Conservation (phyloP, 1,284 basidiomycete genomes). For the Inonotus obliquus region DNA sequence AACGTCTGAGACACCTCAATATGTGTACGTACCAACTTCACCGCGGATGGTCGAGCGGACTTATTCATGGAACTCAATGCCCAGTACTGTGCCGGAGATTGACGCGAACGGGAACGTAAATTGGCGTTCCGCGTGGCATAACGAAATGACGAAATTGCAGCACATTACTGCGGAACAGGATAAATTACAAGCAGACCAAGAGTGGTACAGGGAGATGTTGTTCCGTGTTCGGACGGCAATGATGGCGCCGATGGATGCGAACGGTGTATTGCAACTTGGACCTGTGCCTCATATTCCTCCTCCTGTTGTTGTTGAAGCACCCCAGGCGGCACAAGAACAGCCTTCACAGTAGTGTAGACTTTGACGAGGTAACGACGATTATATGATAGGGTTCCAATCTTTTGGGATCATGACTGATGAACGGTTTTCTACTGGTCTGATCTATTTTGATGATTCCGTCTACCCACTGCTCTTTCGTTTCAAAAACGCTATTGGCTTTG, state of each 20-base stretch:
- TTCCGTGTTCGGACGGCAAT: constrained; percentile 64
- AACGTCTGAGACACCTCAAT: neutral
- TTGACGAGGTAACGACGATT: neutral
- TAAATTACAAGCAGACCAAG: constrained; percentile 67
- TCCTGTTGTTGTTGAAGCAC: constrained; percentile 17
- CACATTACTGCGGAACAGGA: constrained; percentile 72
- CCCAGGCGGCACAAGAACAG: constrained; percentile 28
- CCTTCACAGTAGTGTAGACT: neutral
- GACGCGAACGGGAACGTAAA: constrained; percentile 75
- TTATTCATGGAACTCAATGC: neutral
- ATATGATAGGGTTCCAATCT: neutral
- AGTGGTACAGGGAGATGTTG: constrained; percentile 82
- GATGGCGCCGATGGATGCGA: constrained; percentile 40
- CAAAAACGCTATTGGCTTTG: neutral
- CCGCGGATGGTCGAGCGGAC: neutral
- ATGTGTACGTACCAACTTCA: neutral
- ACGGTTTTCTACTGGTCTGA: neutral
- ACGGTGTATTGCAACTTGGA: constrained; percentile 17
- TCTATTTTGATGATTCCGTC: neutral
- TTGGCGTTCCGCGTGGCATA: constrained; percentile 73
- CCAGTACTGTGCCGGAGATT: constrained; percentile 46
- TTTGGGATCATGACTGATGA: neutral
- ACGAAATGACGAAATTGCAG: constrained; percentile 69
- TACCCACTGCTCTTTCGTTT: neutral
- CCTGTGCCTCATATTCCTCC: constrained; percentile 31